Conservation (phyloP, 768 basidiomycete genomes). For the Lactarius psammicola region DNA sequence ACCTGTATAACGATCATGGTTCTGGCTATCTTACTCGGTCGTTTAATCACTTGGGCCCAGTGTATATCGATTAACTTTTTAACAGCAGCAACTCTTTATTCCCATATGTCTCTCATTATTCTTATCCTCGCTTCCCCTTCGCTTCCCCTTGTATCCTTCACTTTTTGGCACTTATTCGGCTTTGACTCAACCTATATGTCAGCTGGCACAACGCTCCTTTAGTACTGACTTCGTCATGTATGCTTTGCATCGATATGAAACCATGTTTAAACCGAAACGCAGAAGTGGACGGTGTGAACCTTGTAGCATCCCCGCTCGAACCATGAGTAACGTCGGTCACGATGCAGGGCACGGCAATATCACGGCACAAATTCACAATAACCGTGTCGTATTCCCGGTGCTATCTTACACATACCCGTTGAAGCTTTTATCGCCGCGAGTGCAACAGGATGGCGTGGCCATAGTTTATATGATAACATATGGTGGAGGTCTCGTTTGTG, state of each 20-base stretch:
- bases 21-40: constrained; percentile 19
- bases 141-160: constrained; percentile 12
- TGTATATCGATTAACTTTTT: constrained; percentile 15
- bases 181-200: constrained; percentile 16
- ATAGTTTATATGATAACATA: constrained; percentile 82
- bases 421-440: constrained; percentile 77
- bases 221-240: constrained; percentile 25
- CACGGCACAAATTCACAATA: constrained; percentile 49
- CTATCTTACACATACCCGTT: constrained; percentile 82
- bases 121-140: constrained; percentile 3
- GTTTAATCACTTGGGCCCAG: constrained; percentile 19
- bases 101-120: not conserved
- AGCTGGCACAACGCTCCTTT: constrained; percentile 16
- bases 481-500: constrained; percentile 89
- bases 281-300: not conserved
- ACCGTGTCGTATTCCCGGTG: constrained; percentile 63
- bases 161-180: constrained; percentile 11
- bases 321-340: constrained; percentile 15
- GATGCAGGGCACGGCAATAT: constrained; percentile 58
- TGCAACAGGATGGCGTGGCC: constrained; percentile 50
- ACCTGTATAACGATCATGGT: constrained; percentile 15
- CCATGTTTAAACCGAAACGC: constrained; percentile 4
- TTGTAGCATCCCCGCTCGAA: not conserved
- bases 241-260: constrained; percentile 18
- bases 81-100: constrained; percentile 4